These are phyloP conservation scores for Pharnaceum exiguum DNA, from an alignment of 148 eudicot species.

Conservation along the genomic window DNA sequence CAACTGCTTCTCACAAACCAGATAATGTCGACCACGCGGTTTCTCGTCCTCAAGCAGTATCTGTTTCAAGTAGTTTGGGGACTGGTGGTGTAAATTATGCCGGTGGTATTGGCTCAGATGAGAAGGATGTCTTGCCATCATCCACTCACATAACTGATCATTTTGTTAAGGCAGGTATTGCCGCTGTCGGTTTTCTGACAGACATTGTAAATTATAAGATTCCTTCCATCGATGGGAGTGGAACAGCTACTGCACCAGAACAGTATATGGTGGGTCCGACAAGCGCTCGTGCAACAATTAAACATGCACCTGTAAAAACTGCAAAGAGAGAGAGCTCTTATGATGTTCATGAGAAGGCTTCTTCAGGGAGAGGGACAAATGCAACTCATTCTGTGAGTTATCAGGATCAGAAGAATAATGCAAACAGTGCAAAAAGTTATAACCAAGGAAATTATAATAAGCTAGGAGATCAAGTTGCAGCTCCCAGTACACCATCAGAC, in stretches of 20 bases:
- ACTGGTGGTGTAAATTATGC: slow-evolving; percentile 40
- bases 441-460: slow-evolving; percentile 24
- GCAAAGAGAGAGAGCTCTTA: slow-evolving; percentile 24
- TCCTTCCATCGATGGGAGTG: slow-evolving; percentile 60
- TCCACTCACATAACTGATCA: slow-evolving; percentile 64
- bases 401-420: too few species aligned
- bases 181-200: slow-evolving; percentile 66
- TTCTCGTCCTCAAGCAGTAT: slow-evolving; percentile 38
- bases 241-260: slow-evolving; percentile 26
- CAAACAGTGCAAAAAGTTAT: slow-evolving; percentile 32
- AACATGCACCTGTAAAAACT: slow-evolving; percentile 42
- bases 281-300: slow-evolving; percentile 35
- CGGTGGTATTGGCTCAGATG: slow-evolving; percentile 22
- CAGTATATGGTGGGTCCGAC: slow-evolving; percentile 44
- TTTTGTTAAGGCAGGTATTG: slow-evolving; percentile 71
- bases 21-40: slow-evolving; percentile 28
- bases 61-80: slow-evolving; percentile 27
- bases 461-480: slow-evolving; percentile 23
- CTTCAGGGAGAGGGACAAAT: slow-evolving; percentile 26
- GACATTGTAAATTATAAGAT: slow-evolving; percentile 64
- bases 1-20: slow-evolving; percentile 30
- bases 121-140: slow-evolving; percentile 29
- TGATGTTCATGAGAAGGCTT: slow-evolving; percentile 31
- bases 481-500: slow-evolving; percentile 18
- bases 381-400: slow-evolving; percentile 30